Percentiles rank a stretch among this genome's conserved stretches.
These are phyloP conservation scores for Pichia rugopelliculosa DNA, from an alignment of 805 yeast species.

Conservation along the genomic window DNA sequence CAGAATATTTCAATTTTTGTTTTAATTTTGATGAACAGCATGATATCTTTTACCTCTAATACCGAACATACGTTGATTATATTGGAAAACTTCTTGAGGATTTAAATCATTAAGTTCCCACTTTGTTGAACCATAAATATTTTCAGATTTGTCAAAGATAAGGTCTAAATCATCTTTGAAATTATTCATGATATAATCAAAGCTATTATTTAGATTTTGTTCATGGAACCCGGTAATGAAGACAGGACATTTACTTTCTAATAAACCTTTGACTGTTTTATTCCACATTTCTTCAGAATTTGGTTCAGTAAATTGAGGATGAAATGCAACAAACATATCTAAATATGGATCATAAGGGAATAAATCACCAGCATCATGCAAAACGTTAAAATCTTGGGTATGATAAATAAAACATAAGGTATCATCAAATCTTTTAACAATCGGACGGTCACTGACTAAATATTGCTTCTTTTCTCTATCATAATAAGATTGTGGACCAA, in stretches of 20 bases:
- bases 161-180: constrained; percentile 75
- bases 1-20: too few relatives aligned
- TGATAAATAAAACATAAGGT: constrained; percentile 71
- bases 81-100: constrained; percentile 91
- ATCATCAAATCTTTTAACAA: constrained; percentile 66
- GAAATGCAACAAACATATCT: constrained; percentile 89
- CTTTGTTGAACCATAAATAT: constrained; percentile 77
- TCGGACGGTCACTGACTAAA: constrained; percentile 52
- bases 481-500: constrained; percentile 87
- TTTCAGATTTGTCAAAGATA: constrained; percentile 64
- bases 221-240: constrained; percentile 87
- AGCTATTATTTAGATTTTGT: constrained; percentile 61
- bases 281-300: constrained; percentile 77
- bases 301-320: constrained; percentile 86
- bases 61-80: constrained; percentile 84
- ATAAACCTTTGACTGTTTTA: constrained; percentile 73
- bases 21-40: constrained; percentile 41
- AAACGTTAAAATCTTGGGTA: constrained; percentile 84
- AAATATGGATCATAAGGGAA: constrained; percentile 97
- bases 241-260: constrained; percentile 90
- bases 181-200: constrained; percentile 57
- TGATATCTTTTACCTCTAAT: constrained; percentile 96
- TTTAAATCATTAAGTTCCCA: constrained; percentile 90
- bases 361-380: constrained; percentile 88
- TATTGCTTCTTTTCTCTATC: constrained; percentile 65